Conservation (phyloP, 805 yeast species). For the Saccharomyces jurei region DNA sequence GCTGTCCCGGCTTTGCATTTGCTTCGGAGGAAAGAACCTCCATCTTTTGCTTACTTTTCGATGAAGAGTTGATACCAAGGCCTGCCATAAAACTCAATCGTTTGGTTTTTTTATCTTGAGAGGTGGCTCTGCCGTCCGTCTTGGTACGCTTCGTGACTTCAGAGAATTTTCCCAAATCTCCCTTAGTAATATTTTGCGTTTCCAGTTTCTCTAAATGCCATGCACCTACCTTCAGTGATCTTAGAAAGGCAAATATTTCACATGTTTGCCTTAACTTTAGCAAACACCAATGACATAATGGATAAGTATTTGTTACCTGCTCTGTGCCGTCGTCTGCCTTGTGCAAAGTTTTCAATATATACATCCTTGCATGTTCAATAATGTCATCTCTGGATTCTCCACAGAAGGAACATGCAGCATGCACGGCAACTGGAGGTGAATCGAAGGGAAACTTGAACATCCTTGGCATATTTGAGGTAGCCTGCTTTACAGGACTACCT, state of each 20-base stretch:
- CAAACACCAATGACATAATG: constrained; percentile 77
- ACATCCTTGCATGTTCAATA: constrained; percentile 70
- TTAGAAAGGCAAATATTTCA: constrained; percentile 70
- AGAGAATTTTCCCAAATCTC: constrained; percentile 9
- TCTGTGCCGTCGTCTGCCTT: constrained; percentile 27
- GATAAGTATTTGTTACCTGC: constrained; percentile 37
- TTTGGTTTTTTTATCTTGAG: constrained; percentile 13
- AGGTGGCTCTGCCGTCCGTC: constrained; percentile 10
- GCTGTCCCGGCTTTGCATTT: constrained; percentile 18
- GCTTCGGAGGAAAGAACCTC: constrained; percentile 8
- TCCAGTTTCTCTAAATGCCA: constrained; percentile 48
- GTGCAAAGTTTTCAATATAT: constrained; percentile 48
- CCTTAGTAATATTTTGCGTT: constrained; percentile 12
- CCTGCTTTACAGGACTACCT: constrained; percentile 3
- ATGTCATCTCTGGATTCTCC: constrained; percentile 67
- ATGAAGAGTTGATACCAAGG: constrained; percentile 9
- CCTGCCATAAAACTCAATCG: constrained; percentile 25
- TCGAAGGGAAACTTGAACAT: constrained; percentile 38
- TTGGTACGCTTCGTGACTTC: constrained; percentile 7
- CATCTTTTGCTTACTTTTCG: constrained; percentile 11
- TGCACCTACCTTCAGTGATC: constrained; percentile 51
- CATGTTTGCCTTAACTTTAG: constrained; percentile 72
- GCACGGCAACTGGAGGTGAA: constrained; percentile 66
- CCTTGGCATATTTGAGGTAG: constrained; percentile 26
- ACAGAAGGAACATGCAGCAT: constrained; percentile 73